phyloP scores from a whole-genome alignment of 1,284 basidiomycete species.

The Xanthoconium separans region DNA sequence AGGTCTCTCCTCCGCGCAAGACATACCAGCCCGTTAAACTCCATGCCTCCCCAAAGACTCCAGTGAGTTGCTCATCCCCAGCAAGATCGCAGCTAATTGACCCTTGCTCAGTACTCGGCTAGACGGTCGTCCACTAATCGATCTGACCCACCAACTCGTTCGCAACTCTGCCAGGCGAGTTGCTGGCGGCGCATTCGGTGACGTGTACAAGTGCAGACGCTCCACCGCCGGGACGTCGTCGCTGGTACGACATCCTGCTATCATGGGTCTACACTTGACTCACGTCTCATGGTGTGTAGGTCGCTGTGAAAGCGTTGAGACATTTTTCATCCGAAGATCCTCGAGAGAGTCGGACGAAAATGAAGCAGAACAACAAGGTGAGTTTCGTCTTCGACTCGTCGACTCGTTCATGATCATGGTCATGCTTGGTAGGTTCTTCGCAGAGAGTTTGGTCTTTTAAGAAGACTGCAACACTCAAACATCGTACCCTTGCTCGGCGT shows the following conservation, averaged over 20 bases:
- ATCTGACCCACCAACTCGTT: conserved; percentile 3
- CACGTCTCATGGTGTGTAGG: background rate
- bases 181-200: too few species aligned
- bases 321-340: conserved; percentile 3
- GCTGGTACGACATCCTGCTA: background rate
- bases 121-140: background rate
- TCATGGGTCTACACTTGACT: background rate
- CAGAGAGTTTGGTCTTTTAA: conserved; percentile 6
- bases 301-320: conserved; percentile 7
- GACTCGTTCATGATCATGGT: background rate
- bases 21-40: too few species aligned
- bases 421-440: background rate
- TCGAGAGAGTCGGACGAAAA: background rate
- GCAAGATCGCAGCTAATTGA: background rate
- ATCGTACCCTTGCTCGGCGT: conserved; percentile 7
- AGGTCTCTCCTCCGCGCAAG: too few species aligned
- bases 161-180: background rate
- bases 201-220: conserved; percentile 5
- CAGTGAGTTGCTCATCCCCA: background rate
- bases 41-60: background rate
- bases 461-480: conserved; percentile 7
- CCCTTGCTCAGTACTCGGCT: background rate
- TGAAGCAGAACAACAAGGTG: background rate
- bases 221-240: background rate
- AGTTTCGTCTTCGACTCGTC: background rate